A percentile compares a stretch with the other conserved stretches of the same genome.
phyloP scores from a whole-genome alignment of 2,329 filamentous ascomycete species.

The Pleurostoma richardsiae region DNA sequence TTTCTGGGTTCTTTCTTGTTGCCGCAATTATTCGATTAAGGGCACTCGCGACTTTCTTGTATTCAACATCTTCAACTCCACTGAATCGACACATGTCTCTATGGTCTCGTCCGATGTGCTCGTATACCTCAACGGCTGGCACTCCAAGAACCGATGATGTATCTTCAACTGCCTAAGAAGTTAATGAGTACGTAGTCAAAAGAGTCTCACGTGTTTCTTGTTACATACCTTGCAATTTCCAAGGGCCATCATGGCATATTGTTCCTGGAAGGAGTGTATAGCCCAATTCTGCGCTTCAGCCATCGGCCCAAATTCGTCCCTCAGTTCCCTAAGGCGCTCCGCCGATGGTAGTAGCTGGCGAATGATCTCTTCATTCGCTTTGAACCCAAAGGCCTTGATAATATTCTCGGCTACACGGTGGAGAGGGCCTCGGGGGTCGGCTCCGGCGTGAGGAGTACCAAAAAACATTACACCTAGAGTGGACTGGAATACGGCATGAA shows the following conservation, averaged over 20 bases:
- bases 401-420: background rate
- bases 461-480: background rate
- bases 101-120: background rate
- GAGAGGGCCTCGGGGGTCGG: background rate
- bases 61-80: background rate
- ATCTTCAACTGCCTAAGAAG: background rate
- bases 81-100: background rate
- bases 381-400: background rate
- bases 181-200: background rate
- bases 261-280: background rate
- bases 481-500: constrained; percentile 3
- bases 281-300: background rate
- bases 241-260: background rate
- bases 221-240: background rate
- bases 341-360: background rate
- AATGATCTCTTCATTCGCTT: background rate
- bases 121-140: no score
- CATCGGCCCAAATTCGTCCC: background rate
- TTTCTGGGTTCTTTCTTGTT: background rate
- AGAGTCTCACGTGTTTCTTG: no score
- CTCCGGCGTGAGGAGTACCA: background rate
- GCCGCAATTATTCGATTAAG: background rate
- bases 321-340: background rate
- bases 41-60: background rate
- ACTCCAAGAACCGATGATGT: no score